phyloP scores from a whole-genome alignment of 805 yeast genomes.

The Suhomyces sp. region DNA sequence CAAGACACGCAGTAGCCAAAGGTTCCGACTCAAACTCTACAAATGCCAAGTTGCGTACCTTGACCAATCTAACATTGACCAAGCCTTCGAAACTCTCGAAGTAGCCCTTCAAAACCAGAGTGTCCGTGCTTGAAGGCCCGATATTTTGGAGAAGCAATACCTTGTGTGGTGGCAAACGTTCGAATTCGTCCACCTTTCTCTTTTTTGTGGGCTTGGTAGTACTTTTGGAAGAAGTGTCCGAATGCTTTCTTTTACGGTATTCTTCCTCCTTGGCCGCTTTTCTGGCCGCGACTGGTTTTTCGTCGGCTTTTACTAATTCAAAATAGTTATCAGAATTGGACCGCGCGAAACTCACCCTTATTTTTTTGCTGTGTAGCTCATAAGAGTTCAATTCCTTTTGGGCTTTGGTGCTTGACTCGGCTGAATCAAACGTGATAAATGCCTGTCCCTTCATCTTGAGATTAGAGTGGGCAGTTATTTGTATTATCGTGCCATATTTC shows the following conservation, averaged over 20 bases:
- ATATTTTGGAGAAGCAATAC: slow-evolving; percentile 65
- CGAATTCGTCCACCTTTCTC: slow-evolving; percentile 16
- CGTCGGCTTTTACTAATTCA: slow-evolving; percentile 13
- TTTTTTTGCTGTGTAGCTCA: slow-evolving; percentile 45
- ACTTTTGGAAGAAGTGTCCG: slow-evolving; percentile 15
- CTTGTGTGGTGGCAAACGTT: slow-evolving; percentile 63
- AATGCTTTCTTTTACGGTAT: slow-evolving; percentile 12
- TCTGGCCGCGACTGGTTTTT: slow-evolving; percentile 18
- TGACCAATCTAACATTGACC: slow-evolving; percentile 62
- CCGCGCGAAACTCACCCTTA: slow-evolving; percentile 45
- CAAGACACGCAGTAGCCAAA: slow-evolving; percentile 42
- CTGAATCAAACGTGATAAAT: slow-evolving; percentile 55
- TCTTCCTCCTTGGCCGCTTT: slow-evolving; percentile 18
- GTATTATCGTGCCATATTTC: slow-evolving; percentile 46
- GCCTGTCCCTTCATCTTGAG: slow-evolving; percentile 81
- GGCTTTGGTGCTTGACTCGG: slow-evolving; percentile 45
- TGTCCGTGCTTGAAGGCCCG: slow-evolving; percentile 35
- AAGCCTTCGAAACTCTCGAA: slow-evolving; percentile 61
- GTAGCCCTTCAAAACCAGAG: slow-evolving; percentile 29
- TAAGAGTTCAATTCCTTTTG: slow-evolving; percentile 39
- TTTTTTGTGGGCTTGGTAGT: slow-evolving; percentile 6
- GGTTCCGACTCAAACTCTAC: slow-evolving; percentile 66
- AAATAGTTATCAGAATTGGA: slow-evolving; percentile 42
- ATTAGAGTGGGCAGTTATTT: slow-evolving; percentile 56
- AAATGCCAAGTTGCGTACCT: slow-evolving; percentile 69